These are phyloP conservation scores for Lentithecium fluviatile DNA, from an alignment of 495 filamentous ascomycete genomes.

Conservation along the genomic window DNA sequence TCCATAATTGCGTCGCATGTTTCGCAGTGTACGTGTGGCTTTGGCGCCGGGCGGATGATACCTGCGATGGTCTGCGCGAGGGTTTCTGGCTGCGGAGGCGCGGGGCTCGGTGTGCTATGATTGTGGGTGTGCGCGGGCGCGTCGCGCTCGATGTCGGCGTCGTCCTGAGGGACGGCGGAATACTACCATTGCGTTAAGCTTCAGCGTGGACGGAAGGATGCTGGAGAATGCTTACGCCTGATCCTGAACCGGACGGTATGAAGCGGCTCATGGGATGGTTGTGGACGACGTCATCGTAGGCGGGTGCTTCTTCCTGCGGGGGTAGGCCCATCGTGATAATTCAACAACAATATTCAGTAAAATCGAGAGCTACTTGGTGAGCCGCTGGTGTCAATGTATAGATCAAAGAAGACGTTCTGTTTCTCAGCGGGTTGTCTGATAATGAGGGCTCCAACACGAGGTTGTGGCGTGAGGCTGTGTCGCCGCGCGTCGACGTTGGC, in stretches of 20 bases:
- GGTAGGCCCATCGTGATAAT: slow-evolving; percentile 7
- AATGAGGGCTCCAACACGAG: not conserved
- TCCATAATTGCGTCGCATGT: slow-evolving; percentile 12
- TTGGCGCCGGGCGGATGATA: slow-evolving; percentile 14
- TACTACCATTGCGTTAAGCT: slow-evolving; percentile 11
- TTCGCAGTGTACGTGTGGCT: slow-evolving; percentile 23
- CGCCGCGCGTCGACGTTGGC: slow-evolving; percentile 9
- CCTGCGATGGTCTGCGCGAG: slow-evolving; percentile 17
- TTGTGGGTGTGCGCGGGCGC: slow-evolving; percentile 6
- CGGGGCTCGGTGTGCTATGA: not conserved
- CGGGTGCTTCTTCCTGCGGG: slow-evolving; percentile 14
- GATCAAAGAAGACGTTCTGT: not conserved
- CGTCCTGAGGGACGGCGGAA: slow-evolving; percentile 17
- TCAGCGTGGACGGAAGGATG: not conserved
- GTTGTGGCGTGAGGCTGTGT: slow-evolving; percentile 14
- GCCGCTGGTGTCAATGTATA: not conserved
- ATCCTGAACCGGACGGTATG: slow-evolving; percentile 12
- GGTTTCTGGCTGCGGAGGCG: not conserved
- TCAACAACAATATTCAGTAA: not conserved
- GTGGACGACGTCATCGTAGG: slow-evolving; percentile 25
- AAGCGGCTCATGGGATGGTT: slow-evolving; percentile 20
- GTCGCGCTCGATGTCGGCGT: slow-evolving; percentile 9
- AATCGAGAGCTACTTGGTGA: not conserved
- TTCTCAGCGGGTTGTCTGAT: slow-evolving; percentile 4
- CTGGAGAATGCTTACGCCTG: slow-evolving; percentile 4